Base-by-base conservation (phyloP, 371 early-diverging fungal genomes). In the Lichtheimia ornata region DNA sequence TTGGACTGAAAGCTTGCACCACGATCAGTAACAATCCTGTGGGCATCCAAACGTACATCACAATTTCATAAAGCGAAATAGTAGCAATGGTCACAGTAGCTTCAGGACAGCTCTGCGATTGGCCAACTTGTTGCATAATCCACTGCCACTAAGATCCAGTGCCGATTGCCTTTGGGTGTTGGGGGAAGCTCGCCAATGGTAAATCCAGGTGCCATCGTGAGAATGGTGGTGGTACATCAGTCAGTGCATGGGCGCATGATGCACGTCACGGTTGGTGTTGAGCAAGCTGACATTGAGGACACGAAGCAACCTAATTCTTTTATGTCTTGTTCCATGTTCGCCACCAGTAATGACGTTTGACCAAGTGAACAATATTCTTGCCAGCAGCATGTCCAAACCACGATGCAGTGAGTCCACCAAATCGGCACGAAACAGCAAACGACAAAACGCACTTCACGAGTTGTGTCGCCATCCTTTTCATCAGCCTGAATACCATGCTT, bases 101-200 rank as follows among this genome's bases (percentile, higher is more conserved):
- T 6, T 58, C 64, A 20, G 73, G 5, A 78, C 60, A 1, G 78
- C 71, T 12, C 59, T 4, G 79, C 74, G 18, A 75, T 63, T 0
- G 71, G 62, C 81, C 81, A 79, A 30, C 65, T 75, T 0, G 79
- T 79, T 3, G 64, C 44, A 49, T 70, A 70, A 40, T 84, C 80
- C 5, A 81, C 75, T 0, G 80, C 80, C 1, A 59, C 64, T 0
- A 72, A 25, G 2, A 69, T 17, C 73, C 69, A 72, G n/a, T n/a
- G n/a, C 1, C 42, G 50, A 27, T 66, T 69, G 1, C 69, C 67
- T 4, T 50, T 50, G 3, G 28, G 11, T 0, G 72, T 68, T 5
- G 42, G 50, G 3, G 66, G 66, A 0, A 65, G 52, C 50, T 72
- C 72, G 40, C 68, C 72, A 20, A 69, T 43, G 27, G n/a, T n/a